phyloP scores from a whole-genome alignment of 306 rosid genomes.

The Quercus engelmannii region DNA sequence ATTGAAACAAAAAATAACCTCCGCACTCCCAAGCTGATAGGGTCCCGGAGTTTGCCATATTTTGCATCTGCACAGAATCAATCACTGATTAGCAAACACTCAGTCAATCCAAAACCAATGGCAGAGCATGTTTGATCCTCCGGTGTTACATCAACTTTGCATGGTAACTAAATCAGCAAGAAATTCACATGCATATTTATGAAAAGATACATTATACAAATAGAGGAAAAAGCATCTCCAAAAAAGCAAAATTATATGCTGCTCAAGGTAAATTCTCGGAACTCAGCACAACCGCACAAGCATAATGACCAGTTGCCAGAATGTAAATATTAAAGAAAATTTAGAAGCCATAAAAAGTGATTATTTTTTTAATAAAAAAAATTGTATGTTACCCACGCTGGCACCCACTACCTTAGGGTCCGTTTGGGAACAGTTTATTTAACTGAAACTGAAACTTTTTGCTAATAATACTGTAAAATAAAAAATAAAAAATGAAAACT shows the following conservation, averaged over 20 bases:
- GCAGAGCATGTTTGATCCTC: neutral
- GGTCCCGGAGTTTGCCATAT: constrained; percentile 3
- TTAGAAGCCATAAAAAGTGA: neutral
- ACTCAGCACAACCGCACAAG: neutral
- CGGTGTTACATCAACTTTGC: neutral
- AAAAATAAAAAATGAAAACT: too few species aligned
- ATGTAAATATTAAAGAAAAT: neutral
- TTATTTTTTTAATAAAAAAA: neutral
- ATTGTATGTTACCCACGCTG: neutral
- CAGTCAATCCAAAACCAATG: neutral
- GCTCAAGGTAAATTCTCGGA: neutral
- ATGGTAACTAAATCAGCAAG: neutral
- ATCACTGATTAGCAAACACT: neutral
- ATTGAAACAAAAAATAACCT: constrained; percentile 32
- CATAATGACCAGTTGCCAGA: neutral
- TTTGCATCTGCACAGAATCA: constrained; percentile 18
- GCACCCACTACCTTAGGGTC: neutral
- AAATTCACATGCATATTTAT: neutral
- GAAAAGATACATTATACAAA: neutral
- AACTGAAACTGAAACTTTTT: too few species aligned
- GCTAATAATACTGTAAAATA: too few species aligned
- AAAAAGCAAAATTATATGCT: neutral
- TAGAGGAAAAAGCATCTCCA: neutral
- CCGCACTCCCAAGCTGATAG: constrained; percentile 47
- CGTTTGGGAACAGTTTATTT: too few species aligned